Percentiles rank a stretch among this genome's conserved stretches.
These are phyloP conservation scores for Zizania palustris DNA, from an alignment of 202 grass and related monocot species.

Conservation along the genomic window DNA sequence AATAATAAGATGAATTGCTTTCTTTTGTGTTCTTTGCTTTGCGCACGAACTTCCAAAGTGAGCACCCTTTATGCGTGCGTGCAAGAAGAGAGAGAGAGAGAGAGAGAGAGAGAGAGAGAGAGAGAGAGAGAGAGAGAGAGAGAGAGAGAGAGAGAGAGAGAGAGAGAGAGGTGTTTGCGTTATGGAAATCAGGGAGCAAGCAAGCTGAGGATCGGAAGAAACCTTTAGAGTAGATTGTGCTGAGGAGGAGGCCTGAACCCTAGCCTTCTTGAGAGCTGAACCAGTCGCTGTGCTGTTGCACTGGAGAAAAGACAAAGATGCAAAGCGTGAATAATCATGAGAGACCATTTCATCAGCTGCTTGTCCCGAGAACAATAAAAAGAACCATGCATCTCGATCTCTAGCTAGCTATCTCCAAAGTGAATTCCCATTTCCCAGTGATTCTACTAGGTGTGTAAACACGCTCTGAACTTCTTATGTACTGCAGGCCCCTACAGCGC, in stretches of 20 bases:
- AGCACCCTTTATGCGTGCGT: constrained; percentile 11
- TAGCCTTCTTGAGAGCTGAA: constrained; percentile 93
- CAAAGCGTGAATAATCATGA: constrained; percentile 71
- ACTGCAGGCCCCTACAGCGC: neutral
- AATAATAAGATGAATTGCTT: neutral
- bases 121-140: constrained; percentile 9
- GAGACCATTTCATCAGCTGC: constrained; percentile 55
- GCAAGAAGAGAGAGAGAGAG: constrained; percentile 2
- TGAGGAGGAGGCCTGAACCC: constrained; percentile 85
- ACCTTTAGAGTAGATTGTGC: constrained; percentile 99
- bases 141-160: constrained; percentile 36
- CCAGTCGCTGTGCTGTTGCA: constrained; percentile 95
- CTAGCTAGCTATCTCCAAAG: constrained; percentile 35
- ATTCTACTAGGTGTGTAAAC: constrained; percentile 46
- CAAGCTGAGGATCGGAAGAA: constrained; percentile 56
- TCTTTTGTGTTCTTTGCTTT: neutral
- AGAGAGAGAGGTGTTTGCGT: constrained; percentile 1
- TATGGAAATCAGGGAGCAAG: constrained; percentile 57
- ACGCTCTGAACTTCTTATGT: constrained; percentile 30
- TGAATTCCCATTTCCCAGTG: constrained; percentile 7
- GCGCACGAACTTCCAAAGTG: constrained; percentile 37
- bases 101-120: constrained; percentile 37
- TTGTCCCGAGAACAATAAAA: constrained; percentile 43
- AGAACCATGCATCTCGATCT: constrained; percentile 31
- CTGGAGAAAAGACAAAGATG: constrained; percentile 67